Conservation (phyloP, 2,329 filamentous ascomycete genomes). For the Macroventuria anomochaeta region DNA sequence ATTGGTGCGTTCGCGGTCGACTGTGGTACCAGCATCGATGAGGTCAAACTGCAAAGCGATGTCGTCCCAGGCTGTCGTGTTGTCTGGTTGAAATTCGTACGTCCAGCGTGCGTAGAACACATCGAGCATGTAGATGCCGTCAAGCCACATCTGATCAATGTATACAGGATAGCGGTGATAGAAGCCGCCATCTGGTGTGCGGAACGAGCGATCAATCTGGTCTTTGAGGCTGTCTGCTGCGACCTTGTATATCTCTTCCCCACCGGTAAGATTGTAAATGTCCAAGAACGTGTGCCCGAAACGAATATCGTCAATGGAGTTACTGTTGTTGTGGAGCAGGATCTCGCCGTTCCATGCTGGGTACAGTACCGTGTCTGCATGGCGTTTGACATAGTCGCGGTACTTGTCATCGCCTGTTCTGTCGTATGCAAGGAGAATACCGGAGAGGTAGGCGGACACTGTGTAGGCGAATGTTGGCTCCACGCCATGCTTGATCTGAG, state of each 20-base stretch:
- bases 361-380: slow-evolving; percentile 52
- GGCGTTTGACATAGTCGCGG: slow-evolving; percentile 54
- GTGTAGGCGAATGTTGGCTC: slow-evolving; percentile 28
- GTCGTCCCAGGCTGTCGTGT: slow-evolving; percentile 50
- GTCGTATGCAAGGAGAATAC: slow-evolving; percentile 25
- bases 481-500: slow-evolving; percentile 30
- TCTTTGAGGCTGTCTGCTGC: slow-evolving; percentile 54
- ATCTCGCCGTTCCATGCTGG: slow-evolving; percentile 41
- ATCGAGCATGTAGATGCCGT: slow-evolving; percentile 52
- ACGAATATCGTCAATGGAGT: slow-evolving; percentile 56
- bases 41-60: slow-evolving; percentile 27
- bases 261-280: slow-evolving; percentile 29
- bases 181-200: slow-evolving; percentile 58
- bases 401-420: slow-evolving; percentile 27
- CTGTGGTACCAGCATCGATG: slow-evolving; percentile 47
- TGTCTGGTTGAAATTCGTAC: slow-evolving; percentile 32
- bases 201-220: slow-evolving; percentile 56
- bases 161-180: slow-evolving; percentile 58
- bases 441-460: slow-evolving; percentile 26
- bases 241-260: slow-evolving; percentile 53
- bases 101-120: slow-evolving; percentile 38
- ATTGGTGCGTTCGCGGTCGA: slow-evolving; percentile 45
- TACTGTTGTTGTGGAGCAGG: slow-evolving; percentile 38
- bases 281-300: slow-evolving; percentile 59
- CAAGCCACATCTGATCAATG: slow-evolving; percentile 61